A percentile compares a stretch with the other conserved stretches of the same genome.
Evolutionary conservation across 257 asterid genomes (phyloP).

Genomic region (Anisodus tanguticus): DNA sequence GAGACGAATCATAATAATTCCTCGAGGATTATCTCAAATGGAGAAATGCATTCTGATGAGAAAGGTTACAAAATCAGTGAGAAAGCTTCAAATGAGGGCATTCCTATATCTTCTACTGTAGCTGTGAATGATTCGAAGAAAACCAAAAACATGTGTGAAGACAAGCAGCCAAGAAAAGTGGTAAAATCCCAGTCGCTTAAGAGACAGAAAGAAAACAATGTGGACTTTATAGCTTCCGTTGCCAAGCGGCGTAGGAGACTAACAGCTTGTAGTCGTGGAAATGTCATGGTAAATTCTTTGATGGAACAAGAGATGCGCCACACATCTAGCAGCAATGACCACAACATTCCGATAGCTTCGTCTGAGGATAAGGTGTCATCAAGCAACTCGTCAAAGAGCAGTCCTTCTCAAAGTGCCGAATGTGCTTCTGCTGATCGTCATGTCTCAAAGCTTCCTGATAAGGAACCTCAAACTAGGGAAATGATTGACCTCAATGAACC

Average conservation of each 20-base stretch:
- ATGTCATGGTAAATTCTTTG: conserved; percentile 31
- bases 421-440: conserved; percentile 32
- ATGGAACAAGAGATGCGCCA: conserved; percentile 45
- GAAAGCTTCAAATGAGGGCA: conserved; percentile 28
- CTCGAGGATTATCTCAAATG: conserved; percentile 31
- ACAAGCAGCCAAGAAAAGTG: conserved; percentile 42
- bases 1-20: conserved; percentile 30
- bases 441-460: conserved; percentile 34
- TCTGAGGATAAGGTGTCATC: conserved; percentile 54
- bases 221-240: conserved; percentile 38
- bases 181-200: conserved; percentile 32
- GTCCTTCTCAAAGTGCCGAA: conserved; percentile 51
- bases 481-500: conserved; percentile 70
- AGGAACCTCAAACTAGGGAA: conserved; percentile 39
- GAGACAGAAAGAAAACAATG: conserved; percentile 44
- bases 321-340: conserved; percentile 34
- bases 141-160: conserved; percentile 37
- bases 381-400: conserved; percentile 54
- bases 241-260: conserved; percentile 48
- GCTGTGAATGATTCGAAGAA: conserved; percentile 33
- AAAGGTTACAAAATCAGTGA: conserved; percentile 32
- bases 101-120: conserved; percentile 28
- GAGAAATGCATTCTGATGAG: conserved; percentile 35
- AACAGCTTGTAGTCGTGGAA: conserved; percentile 39
- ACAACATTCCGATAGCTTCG: conserved; percentile 33